A percentile compares a stretch with the other conserved stretches of the same genome.
These are phyloP conservation scores for Amanita pseudoporphyria DNA, from an alignment of 768 basidiomycete species.

Conservation along the genomic window DNA sequence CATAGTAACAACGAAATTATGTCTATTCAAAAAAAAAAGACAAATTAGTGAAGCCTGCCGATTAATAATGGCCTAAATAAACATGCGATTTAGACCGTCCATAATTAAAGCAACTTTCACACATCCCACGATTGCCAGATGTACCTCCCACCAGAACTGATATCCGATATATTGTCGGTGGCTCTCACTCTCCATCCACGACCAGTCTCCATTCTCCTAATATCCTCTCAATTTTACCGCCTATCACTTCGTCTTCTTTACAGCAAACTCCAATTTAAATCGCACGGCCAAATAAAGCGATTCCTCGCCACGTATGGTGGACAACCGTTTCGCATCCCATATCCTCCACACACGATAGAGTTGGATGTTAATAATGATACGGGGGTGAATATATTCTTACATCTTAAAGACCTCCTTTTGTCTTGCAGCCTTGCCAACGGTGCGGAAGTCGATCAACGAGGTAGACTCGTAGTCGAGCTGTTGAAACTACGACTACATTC, in stretches of 20 bases:
- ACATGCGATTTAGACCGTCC: too few species aligned
- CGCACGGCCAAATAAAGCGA: conserved; percentile 11
- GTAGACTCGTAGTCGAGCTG: conserved; percentile 16
- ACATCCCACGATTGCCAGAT: not conserved
- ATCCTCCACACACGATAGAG: conserved; percentile 13
- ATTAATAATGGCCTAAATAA: too few species aligned
- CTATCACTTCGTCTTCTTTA: conserved; percentile 13
- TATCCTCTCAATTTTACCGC: conserved; percentile 12
- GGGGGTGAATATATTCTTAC: conserved; percentile 11
- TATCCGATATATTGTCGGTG: conserved; percentile 12
- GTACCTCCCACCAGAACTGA: conserved; percentile 12
- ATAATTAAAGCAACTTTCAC: not conserved
- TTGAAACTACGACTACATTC: conserved; percentile 19
- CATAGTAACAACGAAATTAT: too few species aligned
- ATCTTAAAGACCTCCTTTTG: conserved; percentile 13
- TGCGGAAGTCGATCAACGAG: conserved; percentile 14
- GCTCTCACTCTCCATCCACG: conserved; percentile 1
- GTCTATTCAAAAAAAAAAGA: too few species aligned
- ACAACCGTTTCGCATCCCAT: conserved; percentile 6
- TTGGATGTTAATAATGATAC: conserved; percentile 12
- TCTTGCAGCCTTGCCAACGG: conserved; percentile 6
- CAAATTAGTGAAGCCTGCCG: too few species aligned
- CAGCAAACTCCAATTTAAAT: conserved; percentile 13
- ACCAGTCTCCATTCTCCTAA: conserved; percentile 10
- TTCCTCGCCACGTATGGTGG: conserved; percentile 13